Base-by-base conservation (phyloP, 2,329 filamentous ascomycete species). In the Ophiobolus disseminans region DNA sequence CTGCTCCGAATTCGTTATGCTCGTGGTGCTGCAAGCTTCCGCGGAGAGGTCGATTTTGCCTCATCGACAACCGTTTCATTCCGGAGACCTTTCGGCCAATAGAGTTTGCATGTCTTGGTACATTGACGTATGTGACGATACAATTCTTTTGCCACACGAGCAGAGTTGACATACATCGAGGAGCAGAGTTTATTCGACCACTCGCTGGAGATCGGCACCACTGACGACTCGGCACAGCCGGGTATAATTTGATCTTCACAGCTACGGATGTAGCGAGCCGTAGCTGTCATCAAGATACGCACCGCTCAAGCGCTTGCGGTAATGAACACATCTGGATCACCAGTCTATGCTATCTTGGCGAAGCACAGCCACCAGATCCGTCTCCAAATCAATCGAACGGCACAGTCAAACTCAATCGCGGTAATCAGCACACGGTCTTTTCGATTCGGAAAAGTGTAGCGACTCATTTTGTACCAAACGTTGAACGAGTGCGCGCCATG, bases 291-390 rank as follows among this genome's bases (percentile, higher is more conserved):
- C 8, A 32, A 11, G 30, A 11, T 11, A n/a, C 16, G n/a, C 23
- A 11, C 11, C 23, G 23, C 23, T 32, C n/a, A n/a, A n/a, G 9
- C 10, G 16, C n/a, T 14, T 14, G n/a, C 30, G 30, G 30, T 32
- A 14, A 32, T 32, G 16, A 32, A 14, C 3, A 32, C 9, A 31
- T 30, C 9, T n/a, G 13, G 32, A 14, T 34, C 16, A 23, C 25
- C 34, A 7, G 16, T 11, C 30, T 30, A 13, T 32, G 21, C 3
- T 11, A 7, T 37, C 34, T 36, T 44, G 41, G 41, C 41, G 19
- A 14, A 11, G 6, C 32, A 31, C 23, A 30, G 41, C 41, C 41
- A 23, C 32, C 37, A 44, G 32, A 37, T 44, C 32, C 26, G 26
- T 32, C 21, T 28, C 19, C 19, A 41, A 9, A n/a, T 8, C 28